These are phyloP conservation scores for Colletotrichum musae DNA, from an alignment of 2,329 filamentous ascomycete species.

Conservation along the genomic window DNA sequence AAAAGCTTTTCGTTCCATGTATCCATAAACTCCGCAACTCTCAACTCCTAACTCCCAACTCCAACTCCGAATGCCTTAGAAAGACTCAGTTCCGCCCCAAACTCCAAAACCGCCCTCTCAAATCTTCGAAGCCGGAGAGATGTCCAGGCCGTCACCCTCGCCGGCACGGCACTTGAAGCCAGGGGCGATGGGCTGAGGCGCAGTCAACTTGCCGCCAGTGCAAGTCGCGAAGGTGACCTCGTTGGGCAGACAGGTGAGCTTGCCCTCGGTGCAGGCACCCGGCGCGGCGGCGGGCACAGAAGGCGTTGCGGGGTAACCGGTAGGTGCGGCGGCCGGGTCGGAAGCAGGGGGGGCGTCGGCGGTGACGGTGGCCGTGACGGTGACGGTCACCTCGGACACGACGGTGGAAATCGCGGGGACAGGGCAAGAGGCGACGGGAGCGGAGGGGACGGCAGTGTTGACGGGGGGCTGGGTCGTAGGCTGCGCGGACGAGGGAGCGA, in stretches of 20 bases:
- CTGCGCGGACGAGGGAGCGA: background rate
- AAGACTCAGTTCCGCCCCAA: background rate
- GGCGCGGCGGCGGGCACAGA: background rate
- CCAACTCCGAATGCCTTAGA: background rate
- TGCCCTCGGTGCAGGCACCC: constrained; percentile 19
- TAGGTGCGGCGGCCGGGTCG: background rate
- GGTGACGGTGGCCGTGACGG: constrained; percentile 25
- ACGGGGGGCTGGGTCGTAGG: background rate
- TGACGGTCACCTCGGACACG: constrained; percentile 42
- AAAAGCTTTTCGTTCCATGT: no score
- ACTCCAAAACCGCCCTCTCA: background rate
- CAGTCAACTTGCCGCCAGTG: constrained; percentile 30
- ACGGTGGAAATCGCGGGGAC: constrained; percentile 6
- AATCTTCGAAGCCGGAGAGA: constrained; percentile 13
- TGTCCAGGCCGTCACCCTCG: constrained; percentile 23
- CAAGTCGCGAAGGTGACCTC: constrained; percentile 36
- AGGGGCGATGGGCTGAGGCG: constrained; percentile 31
- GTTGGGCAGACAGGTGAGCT: constrained; percentile 25
- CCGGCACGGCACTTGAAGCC: constrained; percentile 34
- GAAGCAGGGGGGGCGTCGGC: background rate
- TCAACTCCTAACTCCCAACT: background rate
- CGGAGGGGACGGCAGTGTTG: background rate
- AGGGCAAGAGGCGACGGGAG: background rate
- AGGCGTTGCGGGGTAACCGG: background rate
- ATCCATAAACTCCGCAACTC: background rate